Conservation (phyloP, 2,329 filamentous ascomycete species). For the Botryotinia narcissicola region DNA sequence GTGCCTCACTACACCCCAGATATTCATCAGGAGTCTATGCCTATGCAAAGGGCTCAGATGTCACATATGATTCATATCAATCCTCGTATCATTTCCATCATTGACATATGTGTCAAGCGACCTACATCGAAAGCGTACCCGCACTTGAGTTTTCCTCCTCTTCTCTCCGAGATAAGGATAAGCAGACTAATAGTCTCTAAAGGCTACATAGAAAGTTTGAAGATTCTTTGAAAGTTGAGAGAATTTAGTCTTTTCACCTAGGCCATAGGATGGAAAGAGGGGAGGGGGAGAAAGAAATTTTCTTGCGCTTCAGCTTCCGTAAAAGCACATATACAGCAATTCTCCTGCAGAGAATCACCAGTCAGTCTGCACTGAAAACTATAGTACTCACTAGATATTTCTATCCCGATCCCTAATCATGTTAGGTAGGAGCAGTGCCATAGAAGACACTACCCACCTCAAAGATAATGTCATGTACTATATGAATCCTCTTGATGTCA, state of each 20-base stretch:
- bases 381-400: neutral
- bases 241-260: too few species aligned
- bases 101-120: neutral
- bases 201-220: too few species aligned
- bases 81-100: neutral
- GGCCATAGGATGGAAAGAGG: too few species aligned
- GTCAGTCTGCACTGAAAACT: neutral
- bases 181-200: too few species aligned
- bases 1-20: neutral
- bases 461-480: neutral
- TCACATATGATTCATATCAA: neutral
- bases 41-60: neutral
- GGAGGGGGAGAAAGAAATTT: too few species aligned
- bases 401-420: too few species aligned
- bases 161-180: neutral
- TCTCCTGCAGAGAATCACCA: neutral
- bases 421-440: too few species aligned
- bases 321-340: neutral
- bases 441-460: neutral
- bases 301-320: neutral
- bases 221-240: too few species aligned
- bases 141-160: neutral
- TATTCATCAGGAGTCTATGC: neutral
- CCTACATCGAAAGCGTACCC: neutral
- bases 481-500: neutral